Conservation (phyloP, 768 basidiomycete genomes). For the Suillus sp. region DNA sequence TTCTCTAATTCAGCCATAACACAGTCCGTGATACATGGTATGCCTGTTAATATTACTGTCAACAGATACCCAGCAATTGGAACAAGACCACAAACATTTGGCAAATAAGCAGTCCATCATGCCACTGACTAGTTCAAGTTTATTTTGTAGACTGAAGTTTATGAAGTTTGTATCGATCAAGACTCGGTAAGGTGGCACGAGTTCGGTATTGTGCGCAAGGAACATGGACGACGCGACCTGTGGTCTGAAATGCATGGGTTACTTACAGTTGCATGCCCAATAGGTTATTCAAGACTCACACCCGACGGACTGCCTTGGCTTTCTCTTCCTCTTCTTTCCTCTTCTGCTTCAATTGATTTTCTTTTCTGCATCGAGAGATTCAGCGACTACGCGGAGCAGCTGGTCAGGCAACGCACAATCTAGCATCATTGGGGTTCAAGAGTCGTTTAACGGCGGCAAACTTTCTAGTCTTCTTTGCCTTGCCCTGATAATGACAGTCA, state of each 20-base stretch:
- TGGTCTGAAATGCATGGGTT: slow-evolving; percentile 47
- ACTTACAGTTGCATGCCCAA: slow-evolving; percentile 1
- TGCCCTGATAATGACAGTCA: slow-evolving; percentile 53
- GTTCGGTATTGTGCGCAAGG: slow-evolving; percentile 91
- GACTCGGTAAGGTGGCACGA: slow-evolving; percentile 95
- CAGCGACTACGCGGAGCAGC: slow-evolving; percentile 5
- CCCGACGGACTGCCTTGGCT: slow-evolving; percentile 71
- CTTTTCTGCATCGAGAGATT: slow-evolving; percentile 62
- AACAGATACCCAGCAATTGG: slow-evolving; percentile 6
- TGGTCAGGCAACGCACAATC: slow-evolving; percentile 62
- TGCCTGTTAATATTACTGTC: slow-evolving; percentile 55
- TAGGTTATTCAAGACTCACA: slow-evolving; percentile 53
- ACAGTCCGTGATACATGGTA: slow-evolving; percentile 99
- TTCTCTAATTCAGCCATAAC: slow-evolving; percentile 99
- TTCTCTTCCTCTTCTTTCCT: slow-evolving; percentile 83
- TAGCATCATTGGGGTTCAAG: slow-evolving; percentile 90
- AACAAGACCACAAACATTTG: slow-evolving; percentile 66
- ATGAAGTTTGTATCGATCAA: slow-evolving; percentile 99
- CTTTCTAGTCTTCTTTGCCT: slow-evolving; percentile 91
- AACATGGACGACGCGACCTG: slow-evolving; percentile 92
- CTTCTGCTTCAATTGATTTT: slow-evolving; percentile 88
- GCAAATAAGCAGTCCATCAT: slow-evolving; percentile 99
- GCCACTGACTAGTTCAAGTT: slow-evolving; percentile 91
- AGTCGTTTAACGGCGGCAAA: slow-evolving; percentile 94
- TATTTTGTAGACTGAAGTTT: slow-evolving; percentile 98